phyloP scores from a whole-genome alignment of 148 eudicot genomes.

The Silene conica region DNA sequence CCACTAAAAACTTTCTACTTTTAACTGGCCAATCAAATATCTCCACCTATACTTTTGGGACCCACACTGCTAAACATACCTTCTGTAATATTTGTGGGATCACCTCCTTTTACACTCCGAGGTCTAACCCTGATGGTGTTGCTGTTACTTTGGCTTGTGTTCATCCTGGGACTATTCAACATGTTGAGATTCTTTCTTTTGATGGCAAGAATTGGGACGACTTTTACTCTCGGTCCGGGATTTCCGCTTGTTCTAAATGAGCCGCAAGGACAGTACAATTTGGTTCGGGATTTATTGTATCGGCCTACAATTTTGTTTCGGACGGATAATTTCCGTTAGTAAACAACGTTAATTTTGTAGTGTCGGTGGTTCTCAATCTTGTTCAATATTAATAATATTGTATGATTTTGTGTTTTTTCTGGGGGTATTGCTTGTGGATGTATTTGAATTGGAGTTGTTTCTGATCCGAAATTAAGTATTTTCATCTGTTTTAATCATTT shows the following conservation, averaged over 20 bases:
- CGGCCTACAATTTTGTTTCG: too few species aligned
- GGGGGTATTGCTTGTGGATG: neutral
- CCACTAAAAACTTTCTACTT: conserved; percentile 46
- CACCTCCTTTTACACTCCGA: conserved; percentile 79
- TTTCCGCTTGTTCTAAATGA: conserved; percentile 49
- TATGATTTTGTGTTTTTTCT: neutral
- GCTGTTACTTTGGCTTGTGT: conserved; percentile 63
- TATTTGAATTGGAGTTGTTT: neutral
- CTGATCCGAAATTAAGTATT: neutral
- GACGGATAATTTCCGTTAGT: too few species aligned
- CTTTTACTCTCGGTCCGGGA: conserved; percentile 40
- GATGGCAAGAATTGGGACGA: conserved; percentile 82
- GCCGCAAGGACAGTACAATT: neutral
- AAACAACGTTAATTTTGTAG: too few species aligned
- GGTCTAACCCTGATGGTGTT: conserved; percentile 86
- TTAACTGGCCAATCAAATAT: conserved; percentile 51
- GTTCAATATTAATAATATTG: too few species aligned
- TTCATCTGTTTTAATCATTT: too few species aligned
- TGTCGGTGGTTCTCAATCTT: too few species aligned
- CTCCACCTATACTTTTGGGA: conserved; percentile 75
- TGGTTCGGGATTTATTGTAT: neutral
- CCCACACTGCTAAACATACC: conserved; percentile 78
- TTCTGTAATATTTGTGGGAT: conserved; percentile 83
- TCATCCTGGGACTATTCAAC: conserved; percentile 57
- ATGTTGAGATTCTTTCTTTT: conserved; percentile 51